Conservation (phyloP, 2,329 filamentous ascomycete genomes). For the Aspergillus pseudoviridinutans region DNA sequence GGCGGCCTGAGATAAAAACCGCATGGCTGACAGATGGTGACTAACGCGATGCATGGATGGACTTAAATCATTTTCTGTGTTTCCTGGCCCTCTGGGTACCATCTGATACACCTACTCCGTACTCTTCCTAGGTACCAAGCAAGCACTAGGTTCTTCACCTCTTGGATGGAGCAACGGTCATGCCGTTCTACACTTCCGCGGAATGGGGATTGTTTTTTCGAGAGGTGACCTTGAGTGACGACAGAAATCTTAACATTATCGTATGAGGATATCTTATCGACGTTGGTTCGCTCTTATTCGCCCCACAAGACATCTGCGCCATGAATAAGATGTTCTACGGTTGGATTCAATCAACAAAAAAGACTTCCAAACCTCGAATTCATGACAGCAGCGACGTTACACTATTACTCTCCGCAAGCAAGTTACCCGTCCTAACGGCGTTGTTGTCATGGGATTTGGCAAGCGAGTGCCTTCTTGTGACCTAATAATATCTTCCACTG, state of each 20-base stretch:
- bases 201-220: not conserved
- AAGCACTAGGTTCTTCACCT: too few species aligned
- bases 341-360: not conserved
- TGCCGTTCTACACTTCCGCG: not conserved
- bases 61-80: too few species aligned
- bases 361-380: not conserved
- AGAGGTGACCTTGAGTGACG: too few species aligned
- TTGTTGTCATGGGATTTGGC: not conserved
- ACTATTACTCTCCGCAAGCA: not conserved
- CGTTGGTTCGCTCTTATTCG: too few species aligned
- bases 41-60: not conserved
- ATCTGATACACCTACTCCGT: too few species aligned
- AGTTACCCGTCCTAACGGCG: not conserved
- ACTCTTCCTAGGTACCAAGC: too few species aligned
- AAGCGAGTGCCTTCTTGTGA: not conserved
- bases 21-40: not conserved
- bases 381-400: not conserved
- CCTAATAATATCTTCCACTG: not conserved
- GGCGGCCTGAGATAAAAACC: constrained; percentile 3
- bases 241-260: not conserved
- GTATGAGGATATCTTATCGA: not conserved
- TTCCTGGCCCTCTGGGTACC: too few species aligned
- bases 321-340: not conserved
- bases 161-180: too few species aligned
- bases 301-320: not conserved